These are phyloP conservation scores for Vanilla planifolia DNA, from an alignment of 106 monocot genomes.

Conservation along the genomic window DNA sequence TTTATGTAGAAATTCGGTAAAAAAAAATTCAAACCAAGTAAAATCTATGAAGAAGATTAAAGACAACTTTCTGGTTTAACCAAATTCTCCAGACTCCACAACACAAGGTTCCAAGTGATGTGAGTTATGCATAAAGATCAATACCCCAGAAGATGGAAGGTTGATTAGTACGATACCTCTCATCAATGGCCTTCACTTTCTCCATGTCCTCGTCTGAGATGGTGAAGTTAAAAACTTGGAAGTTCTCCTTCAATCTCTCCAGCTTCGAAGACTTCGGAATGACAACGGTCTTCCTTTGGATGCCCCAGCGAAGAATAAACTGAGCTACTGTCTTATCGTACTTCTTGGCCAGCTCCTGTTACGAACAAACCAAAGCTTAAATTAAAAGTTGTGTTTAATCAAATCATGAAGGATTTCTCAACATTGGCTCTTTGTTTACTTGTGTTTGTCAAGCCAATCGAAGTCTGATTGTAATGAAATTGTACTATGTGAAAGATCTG, in stretches of 20 bases:
- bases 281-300: slow-evolving; percentile 75
- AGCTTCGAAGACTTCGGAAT: slow-evolving; percentile 82
- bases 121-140: slow-evolving; percentile 69
- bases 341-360: slow-evolving; percentile 71
- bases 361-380: slow-evolving; percentile 2
- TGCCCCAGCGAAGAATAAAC: slow-evolving; percentile 75
- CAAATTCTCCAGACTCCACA: no score
- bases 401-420: no score
- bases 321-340: slow-evolving; percentile 78
- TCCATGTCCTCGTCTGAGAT: slow-evolving; percentile 88
- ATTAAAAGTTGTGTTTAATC: no score
- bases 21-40: no score
- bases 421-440: no score
- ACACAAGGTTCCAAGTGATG: background rate
- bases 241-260: slow-evolving; percentile 76
- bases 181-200: slow-evolving; percentile 56
- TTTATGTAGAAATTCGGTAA: no score
- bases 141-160: slow-evolving; percentile 91
- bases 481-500: no score
- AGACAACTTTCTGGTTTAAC: no score
- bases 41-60: no score
- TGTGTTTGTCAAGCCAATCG: no score
- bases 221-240: slow-evolving; percentile 67
- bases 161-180: slow-evolving; percentile 83
- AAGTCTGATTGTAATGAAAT: no score